Conservation (phyloP, 495 filamentous ascomycete species). For the Physcia stellaris region DNA sequence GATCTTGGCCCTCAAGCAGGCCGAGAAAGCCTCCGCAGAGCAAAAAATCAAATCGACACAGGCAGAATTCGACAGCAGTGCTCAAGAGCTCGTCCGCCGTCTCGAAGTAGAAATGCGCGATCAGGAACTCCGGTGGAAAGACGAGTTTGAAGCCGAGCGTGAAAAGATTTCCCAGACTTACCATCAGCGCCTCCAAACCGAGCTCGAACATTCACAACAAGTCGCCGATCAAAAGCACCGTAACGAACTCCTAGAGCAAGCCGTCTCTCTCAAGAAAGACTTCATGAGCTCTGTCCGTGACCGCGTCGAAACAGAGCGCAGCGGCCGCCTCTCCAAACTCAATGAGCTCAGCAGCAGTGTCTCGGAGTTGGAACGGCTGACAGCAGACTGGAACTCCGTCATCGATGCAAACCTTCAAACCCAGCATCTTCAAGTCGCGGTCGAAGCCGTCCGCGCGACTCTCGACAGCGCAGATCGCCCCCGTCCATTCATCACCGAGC, state of each 20-base stretch:
- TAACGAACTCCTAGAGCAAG: constrained; percentile 85
- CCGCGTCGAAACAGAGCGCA: constrained; percentile 77
- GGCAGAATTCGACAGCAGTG: constrained; percentile 64
- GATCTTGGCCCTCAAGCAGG: constrained; percentile 56
- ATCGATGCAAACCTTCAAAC: constrained; percentile 83
- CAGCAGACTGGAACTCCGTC: constrained; percentile 70
- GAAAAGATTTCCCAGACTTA: constrained; percentile 61
- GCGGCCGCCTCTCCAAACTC: constrained; percentile 75
- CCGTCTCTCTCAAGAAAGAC: constrained; percentile 68
- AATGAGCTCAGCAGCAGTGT: constrained; percentile 64
- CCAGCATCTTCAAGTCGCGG: constrained; percentile 86
- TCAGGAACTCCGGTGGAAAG: constrained; percentile 66
- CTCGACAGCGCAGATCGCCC: constrained; percentile 61
- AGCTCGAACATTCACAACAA: constrained; percentile 58
- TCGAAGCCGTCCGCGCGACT: constrained; percentile 77
- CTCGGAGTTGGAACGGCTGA: constrained; percentile 69
- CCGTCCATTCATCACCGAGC: constrained; percentile 75
- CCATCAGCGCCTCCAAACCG: constrained; percentile 61
- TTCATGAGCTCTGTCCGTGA: constrained; percentile 66
- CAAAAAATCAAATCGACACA: constrained; percentile 57
- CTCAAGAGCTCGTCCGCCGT: constrained; percentile 59
- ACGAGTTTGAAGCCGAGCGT: constrained; percentile 82
- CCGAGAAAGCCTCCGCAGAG: constrained; percentile 56
- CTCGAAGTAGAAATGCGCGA: constrained; percentile 56
- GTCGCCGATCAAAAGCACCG: constrained; percentile 65